A percentile compares a stretch with the other conserved stretches of the same genome.
Evolutionary conservation across 2,329 filamentous ascomycete species (phyloP).

Genomic region (Cordyceps pruinosa): DNA sequence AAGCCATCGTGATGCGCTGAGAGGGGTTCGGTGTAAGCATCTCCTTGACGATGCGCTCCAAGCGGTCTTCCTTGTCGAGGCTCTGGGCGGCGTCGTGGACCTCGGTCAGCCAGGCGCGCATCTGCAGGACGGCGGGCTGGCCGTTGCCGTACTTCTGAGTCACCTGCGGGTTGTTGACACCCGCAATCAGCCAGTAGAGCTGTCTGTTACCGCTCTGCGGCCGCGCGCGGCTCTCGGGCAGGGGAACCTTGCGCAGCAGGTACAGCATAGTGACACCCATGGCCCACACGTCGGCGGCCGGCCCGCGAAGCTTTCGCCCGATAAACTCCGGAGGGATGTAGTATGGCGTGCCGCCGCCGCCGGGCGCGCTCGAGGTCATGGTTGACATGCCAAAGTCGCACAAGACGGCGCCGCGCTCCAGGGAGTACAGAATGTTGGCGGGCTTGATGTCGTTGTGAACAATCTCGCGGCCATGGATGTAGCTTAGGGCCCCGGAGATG

Average conservation of each 20-base stretch:
- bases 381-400: conserved; percentile 56
- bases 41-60: conserved; percentile 45
- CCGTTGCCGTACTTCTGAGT: conserved; percentile 31
- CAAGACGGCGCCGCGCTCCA: conserved; percentile 50
- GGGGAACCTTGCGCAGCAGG: conserved; percentile 46
- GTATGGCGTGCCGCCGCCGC: conserved; percentile 52
- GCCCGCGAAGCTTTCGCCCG: conserved; percentile 44
- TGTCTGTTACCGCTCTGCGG: conserved; percentile 39
- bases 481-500: conserved; percentile 47
- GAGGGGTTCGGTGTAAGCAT: conserved; percentile 47
- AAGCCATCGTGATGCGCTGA: conserved; percentile 49
- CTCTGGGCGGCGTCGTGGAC: conserved; percentile 40
- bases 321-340: conserved; percentile 58
- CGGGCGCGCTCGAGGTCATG: conserved; percentile 36
- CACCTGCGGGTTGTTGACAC: conserved; percentile 39
- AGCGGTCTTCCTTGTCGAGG: conserved; percentile 39
- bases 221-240: conserved; percentile 45
- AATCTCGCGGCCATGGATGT: conserved; percentile 46
- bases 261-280: conserved; percentile 56
- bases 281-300: conserved; percentile 53
- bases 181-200: conserved; percentile 53
- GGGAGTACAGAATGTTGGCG: conserved; percentile 53
- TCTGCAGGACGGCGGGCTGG: conserved; percentile 40
- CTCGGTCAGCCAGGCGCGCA: conserved; percentile 51
- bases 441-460: conserved; percentile 60